Base-by-base conservation (phyloP, 139 green algal genomes). In the Auxenochlorella pyrenoidosa region DNA sequence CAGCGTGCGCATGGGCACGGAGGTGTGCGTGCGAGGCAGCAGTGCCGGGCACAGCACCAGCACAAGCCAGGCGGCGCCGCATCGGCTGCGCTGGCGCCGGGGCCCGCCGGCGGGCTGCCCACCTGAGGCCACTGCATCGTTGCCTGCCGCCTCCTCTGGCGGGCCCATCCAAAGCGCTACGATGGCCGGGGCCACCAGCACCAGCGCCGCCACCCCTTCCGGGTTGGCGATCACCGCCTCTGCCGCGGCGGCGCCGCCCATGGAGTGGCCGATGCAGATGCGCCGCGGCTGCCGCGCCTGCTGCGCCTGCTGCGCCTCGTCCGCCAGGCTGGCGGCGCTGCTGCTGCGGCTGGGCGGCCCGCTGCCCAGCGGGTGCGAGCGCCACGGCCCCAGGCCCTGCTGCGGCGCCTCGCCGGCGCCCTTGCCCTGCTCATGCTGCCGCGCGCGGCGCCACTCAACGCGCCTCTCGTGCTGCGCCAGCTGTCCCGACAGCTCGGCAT, bases 121-220 rank as follows among this genome's bases (percentile, higher is more conserved):
- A 81, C 75, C 79, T 30, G 83, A 71, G 54, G 77, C 40, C 41
- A 90, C 18, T 3, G 28, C 22, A 32, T 90, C n/a, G n/a, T n/a
- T 63, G 0, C n/a, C 58, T 0, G 36, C 40, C 6, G 58, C 32
- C 47, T 88, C 30, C 44, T 75, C 21, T 1, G 82, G 73, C 16
- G 82, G 70, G 44, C 81, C 79, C 41, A 84, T 44, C 65, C 81
- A 91, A 2, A 93, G 47, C 22, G 93, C 91, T 3, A 98, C 83
- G 54, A 98, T 93, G 13, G 96, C 96, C 26, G 96, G 96, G 12
- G 94, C 94, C 43, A 98, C 93, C 16, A 98, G 90, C 32, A 98
- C 87, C 19, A 98, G 65, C 13, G 83, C 94, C 1, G 72, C 86
- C 19, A 95, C 59, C 40, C 86, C 84, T 58, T 89, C 44, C 3